Conservation (phyloP, 306 rosid species). For the Sicyos edulis region DNA sequence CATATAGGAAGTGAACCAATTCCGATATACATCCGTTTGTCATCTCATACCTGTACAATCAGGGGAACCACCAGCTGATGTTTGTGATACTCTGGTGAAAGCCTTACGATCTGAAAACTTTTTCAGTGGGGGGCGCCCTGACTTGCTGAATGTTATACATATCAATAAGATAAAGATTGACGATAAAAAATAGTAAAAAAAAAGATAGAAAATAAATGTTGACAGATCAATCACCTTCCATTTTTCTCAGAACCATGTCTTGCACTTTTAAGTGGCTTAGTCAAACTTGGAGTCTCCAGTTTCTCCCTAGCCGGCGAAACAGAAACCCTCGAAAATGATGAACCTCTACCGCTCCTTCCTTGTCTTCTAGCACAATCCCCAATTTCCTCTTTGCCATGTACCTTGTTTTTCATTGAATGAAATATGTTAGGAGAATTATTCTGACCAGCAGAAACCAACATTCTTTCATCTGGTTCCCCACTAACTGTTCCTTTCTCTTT, state of each 20-base stretch:
- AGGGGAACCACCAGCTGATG: slow-evolving; percentile 39
- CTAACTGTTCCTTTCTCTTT: slow-evolving; percentile 53
- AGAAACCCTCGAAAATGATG: slow-evolving; percentile 45
- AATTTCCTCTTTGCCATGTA: slow-evolving; percentile 41
- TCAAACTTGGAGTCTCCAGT: slow-evolving; percentile 40
- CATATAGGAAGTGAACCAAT: slow-evolving; percentile 9
- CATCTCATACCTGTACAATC: slow-evolving; percentile 50
- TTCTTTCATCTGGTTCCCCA: slow-evolving; percentile 41
- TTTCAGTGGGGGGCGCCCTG: slow-evolving; percentile 73
- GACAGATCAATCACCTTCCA: slow-evolving; percentile 45
- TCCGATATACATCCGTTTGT: not conserved
- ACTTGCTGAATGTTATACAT: slow-evolving; percentile 45
- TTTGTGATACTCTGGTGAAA: slow-evolving; percentile 42
- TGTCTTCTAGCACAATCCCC: slow-evolving; percentile 52
- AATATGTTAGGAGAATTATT: slow-evolving; percentile 35
- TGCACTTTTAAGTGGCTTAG: slow-evolving; percentile 46
- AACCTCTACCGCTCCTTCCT: slow-evolving; percentile 54
- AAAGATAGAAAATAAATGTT: not conserved
- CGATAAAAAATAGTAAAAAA: not conserved
- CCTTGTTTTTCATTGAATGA: slow-evolving; percentile 41
- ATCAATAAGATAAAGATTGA: not conserved
- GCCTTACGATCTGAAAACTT: slow-evolving; percentile 62
- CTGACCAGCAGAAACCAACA: slow-evolving; percentile 32
- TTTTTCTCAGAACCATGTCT: slow-evolving; percentile 55
- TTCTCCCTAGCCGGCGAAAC: slow-evolving; percentile 48